Evolutionary conservation across 192 early-diverging fungal species (phyloP).

Genomic region (Rhizophagus sp.): DNA sequence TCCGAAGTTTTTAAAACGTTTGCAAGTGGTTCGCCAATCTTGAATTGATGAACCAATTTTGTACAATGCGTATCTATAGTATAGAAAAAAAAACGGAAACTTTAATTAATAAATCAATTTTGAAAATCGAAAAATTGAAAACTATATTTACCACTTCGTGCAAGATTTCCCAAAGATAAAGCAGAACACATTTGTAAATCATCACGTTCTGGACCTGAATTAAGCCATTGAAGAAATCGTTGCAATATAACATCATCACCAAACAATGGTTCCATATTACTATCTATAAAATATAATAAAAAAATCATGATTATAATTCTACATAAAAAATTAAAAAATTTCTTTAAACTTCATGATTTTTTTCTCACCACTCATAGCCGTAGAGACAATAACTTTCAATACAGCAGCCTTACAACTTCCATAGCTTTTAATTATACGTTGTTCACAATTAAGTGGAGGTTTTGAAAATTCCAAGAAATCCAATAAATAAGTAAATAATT

Average conservation of each 20-base stretch:
- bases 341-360: neutral
- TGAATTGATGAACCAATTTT: constrained; percentile 57
- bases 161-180: constrained; percentile 70
- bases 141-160: constrained; percentile 48
- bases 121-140: neutral
- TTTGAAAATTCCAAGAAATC: constrained; percentile 46
- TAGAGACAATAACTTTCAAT: constrained; percentile 48
- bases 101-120: neutral
- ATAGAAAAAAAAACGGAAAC: neutral
- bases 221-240: constrained; percentile 47
- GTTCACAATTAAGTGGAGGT: constrained; percentile 41
- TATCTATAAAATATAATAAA: constrained; percentile 39
- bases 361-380: constrained; percentile 38
- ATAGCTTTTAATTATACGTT: constrained; percentile 53
- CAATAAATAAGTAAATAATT: constrained; percentile 39
- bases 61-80: constrained; percentile 62
- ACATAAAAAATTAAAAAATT: neutral
- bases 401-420: constrained; percentile 43
- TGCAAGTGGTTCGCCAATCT: constrained; percentile 57
- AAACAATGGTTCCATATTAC: constrained; percentile 50
- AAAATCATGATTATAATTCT: neutral
- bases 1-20: constrained; percentile 47
- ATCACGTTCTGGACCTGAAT: constrained; percentile 35
- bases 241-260: constrained; percentile 43
- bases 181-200: constrained; percentile 57